Evolutionary conservation across 495 filamentous ascomycete species (phyloP).

Genomic region (Penicillium ochrochloron): DNA sequence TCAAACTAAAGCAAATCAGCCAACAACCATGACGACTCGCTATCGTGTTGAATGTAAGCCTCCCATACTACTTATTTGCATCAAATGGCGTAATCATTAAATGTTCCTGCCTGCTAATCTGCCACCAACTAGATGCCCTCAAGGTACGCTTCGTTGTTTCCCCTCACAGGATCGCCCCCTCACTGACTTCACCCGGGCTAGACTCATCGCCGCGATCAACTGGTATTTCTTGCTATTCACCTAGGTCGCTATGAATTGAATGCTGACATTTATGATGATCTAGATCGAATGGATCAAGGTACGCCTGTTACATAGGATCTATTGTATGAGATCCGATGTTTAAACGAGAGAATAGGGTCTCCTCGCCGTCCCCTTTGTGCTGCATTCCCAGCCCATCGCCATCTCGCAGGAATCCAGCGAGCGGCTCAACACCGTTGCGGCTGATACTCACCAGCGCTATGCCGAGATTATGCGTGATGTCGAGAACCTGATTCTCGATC

Average conservation of each 20-base stretch:
- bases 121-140: slow-evolving; percentile 68
- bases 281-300: slow-evolving; percentile 75
- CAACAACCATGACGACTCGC: slow-evolving; percentile 74
- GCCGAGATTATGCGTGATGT: slow-evolving; percentile 95
- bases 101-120: slow-evolving; percentile 25
- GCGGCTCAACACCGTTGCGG: slow-evolving; percentile 55
- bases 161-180: slow-evolving; percentile 11
- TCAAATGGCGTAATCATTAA: not conserved
- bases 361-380: slow-evolving; percentile 93
- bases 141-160: slow-evolving; percentile 52
- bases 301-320: slow-evolving; percentile 18
- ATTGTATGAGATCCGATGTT: slow-evolving; percentile 34
- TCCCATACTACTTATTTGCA: slow-evolving; percentile 3
- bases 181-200: slow-evolving; percentile 48
- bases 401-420: slow-evolving; percentile 63
- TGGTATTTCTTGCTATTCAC: slow-evolving; percentile 55
- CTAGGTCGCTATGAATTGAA: not conserved
- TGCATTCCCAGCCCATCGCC: slow-evolving; percentile 92
- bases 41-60: slow-evolving; percentile 85
- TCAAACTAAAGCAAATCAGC: not conserved
- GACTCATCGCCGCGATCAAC: slow-evolving; percentile 81
- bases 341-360: slow-evolving; percentile 72
- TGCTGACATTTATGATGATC: not conserved
- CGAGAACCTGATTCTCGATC: slow-evolving; percentile 86
- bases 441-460: slow-evolving; percentile 77